A percentile compares a stretch with the other conserved stretches of the same genome.
phyloP scores from a whole-genome alignment of 495 filamentous ascomycete species.

The Aspergillus egyptiacus region DNA sequence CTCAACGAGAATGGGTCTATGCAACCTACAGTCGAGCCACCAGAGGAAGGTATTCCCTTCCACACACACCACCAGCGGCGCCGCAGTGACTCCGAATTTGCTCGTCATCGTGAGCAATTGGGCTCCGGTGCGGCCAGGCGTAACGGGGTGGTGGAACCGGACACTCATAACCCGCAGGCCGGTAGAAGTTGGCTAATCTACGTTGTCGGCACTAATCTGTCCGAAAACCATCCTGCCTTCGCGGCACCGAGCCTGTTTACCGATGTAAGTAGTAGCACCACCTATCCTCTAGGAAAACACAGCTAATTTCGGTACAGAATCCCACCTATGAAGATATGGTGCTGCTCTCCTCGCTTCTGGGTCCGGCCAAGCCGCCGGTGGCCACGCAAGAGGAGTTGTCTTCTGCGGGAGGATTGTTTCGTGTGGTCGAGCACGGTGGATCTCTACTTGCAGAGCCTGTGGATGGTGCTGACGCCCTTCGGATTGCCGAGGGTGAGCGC shows the following conservation, averaged over 20 bases:
- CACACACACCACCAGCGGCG: constrained; percentile 46
- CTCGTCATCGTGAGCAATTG: constrained; percentile 48
- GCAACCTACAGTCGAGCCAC: constrained; percentile 29
- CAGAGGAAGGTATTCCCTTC: constrained; percentile 22
- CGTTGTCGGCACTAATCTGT: constrained; percentile 69
- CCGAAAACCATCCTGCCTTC: constrained; percentile 70
- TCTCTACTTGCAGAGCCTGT: constrained; percentile 46
- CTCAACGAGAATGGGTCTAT: constrained; percentile 30
- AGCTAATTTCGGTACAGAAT: constrained; percentile 37
- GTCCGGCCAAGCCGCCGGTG: constrained; percentile 69
- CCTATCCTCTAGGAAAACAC: not conserved
- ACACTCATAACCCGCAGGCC: constrained; percentile 43
- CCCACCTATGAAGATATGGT: constrained; percentile 80
- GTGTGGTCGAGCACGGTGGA: constrained; percentile 41
- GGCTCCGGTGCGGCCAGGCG: constrained; percentile 58
- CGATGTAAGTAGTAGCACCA: constrained; percentile 45
- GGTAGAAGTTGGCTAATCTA: constrained; percentile 74
- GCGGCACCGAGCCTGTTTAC: constrained; percentile 73
- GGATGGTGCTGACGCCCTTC: constrained; percentile 42
- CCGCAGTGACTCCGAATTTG: constrained; percentile 57
- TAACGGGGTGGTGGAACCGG: constrained; percentile 64
- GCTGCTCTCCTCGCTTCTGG: constrained; percentile 62
- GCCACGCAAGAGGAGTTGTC: constrained; percentile 62
- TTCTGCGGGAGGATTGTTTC: constrained; percentile 55
- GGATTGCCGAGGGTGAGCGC: constrained; percentile 52